Evolutionary conservation across 1,284 basidiomycete genomes (phyloP), one percentile per base, ranked within the genome.

Genomic region (Tilletia horrida): DNA sequence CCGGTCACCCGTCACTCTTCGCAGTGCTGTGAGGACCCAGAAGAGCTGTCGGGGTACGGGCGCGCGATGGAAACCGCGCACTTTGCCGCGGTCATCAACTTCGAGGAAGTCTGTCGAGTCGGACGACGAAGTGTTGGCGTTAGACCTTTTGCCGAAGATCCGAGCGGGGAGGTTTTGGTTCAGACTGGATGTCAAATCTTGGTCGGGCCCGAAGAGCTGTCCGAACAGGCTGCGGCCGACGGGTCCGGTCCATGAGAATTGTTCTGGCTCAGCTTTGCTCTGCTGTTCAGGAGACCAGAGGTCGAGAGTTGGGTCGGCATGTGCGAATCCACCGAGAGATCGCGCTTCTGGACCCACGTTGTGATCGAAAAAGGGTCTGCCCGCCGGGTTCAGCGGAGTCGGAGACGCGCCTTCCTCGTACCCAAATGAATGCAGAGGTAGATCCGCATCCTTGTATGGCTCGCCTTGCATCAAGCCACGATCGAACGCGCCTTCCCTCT

Each of bases 11-110:
- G 63, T 67, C 45, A 64, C 64, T 23, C 62, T 48, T 13, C 64
- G 65, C 59, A 70, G 63, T 29, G 69, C 69, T 1, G 45, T 45
- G 0, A 70, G 66, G 31, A 70, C 59, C 40, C 35, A 27, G 47
- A 62, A 55, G 13, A 70, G 64, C 59, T 64, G 63, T 7, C 47
- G 57, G 13, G 66, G 55, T 4, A 43, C 64, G 8, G 68, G 68
- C 23, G 68, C 66, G 21, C 40, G 62, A 16, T 62, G 62, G 29
- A 61, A 25, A 18, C 45, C 62, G 27, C 42, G 45, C 9, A 23
- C n/a, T 16, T 18, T 27, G 55, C 55, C 55, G 8, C 31, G 29
- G 13, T 13, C 6, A 27, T 59, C 55, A 27, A 59, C 55, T 21
- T 59, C 55, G 55, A 59, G 55, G 27, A 35, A 11, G 16, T 18